Evolutionary conservation across 257 asterid species (phyloP).

Genomic region (Handroanthus guayacan): DNA sequence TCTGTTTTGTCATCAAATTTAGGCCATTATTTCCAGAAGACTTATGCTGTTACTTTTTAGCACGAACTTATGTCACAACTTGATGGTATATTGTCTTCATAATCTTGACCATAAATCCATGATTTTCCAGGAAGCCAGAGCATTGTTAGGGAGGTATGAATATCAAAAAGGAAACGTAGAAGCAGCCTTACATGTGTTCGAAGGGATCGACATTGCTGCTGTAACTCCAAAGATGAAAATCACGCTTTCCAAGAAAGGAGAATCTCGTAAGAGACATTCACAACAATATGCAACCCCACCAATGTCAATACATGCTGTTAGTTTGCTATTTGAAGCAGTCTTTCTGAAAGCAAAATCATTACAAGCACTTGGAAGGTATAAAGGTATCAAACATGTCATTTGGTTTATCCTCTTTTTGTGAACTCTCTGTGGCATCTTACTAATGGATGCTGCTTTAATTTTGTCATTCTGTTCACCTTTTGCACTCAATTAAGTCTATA

Average conservation of each 20-base stretch:
- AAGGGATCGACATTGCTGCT: slow-evolving; percentile 85
- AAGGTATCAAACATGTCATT: slow-evolving; percentile 60
- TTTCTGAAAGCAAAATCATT: slow-evolving; percentile 84
- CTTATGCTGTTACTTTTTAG: not conserved
- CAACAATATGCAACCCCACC: slow-evolving; percentile 61
- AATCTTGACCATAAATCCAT: slow-evolving; percentile 8
- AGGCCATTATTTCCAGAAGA: slow-evolving; percentile 19
- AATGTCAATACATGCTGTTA: slow-evolving; percentile 87
- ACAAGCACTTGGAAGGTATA: slow-evolving; percentile 80
- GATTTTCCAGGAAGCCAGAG: slow-evolving; percentile 89
- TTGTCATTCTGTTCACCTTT: slow-evolving; percentile 13
- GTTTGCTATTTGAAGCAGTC: slow-evolving; percentile 86
- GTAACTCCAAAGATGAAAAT: slow-evolving; percentile 79
- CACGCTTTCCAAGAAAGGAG: slow-evolving; percentile 63
- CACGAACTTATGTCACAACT: slow-evolving; percentile 23
- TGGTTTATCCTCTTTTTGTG: slow-evolving; percentile 11
- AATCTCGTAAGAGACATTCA: slow-evolving; percentile 57
- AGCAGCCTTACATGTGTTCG: slow-evolving; percentile 91
- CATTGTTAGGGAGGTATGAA: slow-evolving; percentile 89
- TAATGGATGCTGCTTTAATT: not conserved
- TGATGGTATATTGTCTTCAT: not conserved
- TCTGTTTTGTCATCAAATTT: slow-evolving; percentile 25
- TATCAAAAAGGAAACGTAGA: slow-evolving; percentile 89
- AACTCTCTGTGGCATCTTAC: not conserved
- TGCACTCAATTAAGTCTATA: slow-evolving; percentile 15